These are phyloP conservation scores for Aspergillus hancockii DNA, from an alignment of 495 filamentous ascomycete species.

Conservation along the genomic window DNA sequence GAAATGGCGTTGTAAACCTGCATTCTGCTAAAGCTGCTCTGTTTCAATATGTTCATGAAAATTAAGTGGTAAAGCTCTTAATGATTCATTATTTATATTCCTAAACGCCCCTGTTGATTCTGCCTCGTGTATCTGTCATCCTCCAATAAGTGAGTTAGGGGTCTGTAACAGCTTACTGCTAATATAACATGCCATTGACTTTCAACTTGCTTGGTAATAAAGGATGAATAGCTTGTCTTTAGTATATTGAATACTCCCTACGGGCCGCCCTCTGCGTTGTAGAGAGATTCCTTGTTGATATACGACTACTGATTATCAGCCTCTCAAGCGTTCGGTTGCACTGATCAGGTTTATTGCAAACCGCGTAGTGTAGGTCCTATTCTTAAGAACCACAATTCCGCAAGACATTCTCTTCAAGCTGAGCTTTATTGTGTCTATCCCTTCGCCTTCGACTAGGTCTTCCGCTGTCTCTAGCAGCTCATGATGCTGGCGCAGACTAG, in stretches of 20 bases:
- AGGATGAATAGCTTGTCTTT: slow-evolving; percentile 19
- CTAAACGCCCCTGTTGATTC: too few species aligned
- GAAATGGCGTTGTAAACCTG: too few species aligned
- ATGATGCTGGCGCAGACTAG: slow-evolving; percentile 15
- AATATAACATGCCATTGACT: too few species aligned
- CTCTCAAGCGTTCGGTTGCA: slow-evolving; percentile 8
- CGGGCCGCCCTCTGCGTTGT: slow-evolving; percentile 18
- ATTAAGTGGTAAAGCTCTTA: too few species aligned
- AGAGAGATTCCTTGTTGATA: slow-evolving; percentile 14
- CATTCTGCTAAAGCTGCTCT: too few species aligned
- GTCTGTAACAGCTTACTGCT: too few species aligned
- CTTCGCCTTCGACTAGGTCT: slow-evolving; percentile 19
- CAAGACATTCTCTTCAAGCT: slow-evolving; percentile 14
- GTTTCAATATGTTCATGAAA: too few species aligned
- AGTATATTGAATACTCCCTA: slow-evolving; percentile 15
- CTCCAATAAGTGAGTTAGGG: too few species aligned
- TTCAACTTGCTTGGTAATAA: slow-evolving; percentile 15
- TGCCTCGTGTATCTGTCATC: too few species aligned
- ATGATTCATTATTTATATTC: too few species aligned
- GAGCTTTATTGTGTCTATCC: slow-evolving; percentile 21
- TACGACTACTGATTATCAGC: slow-evolving; percentile 12
- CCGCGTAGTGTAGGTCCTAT: slow-evolving; percentile 10
- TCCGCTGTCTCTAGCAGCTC: slow-evolving; percentile 17
- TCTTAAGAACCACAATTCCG: slow-evolving; percentile 15
- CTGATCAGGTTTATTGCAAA: slow-evolving; percentile 19